Conservation (phyloP, 257 asterid species). For the Ilex asprella region DNA sequence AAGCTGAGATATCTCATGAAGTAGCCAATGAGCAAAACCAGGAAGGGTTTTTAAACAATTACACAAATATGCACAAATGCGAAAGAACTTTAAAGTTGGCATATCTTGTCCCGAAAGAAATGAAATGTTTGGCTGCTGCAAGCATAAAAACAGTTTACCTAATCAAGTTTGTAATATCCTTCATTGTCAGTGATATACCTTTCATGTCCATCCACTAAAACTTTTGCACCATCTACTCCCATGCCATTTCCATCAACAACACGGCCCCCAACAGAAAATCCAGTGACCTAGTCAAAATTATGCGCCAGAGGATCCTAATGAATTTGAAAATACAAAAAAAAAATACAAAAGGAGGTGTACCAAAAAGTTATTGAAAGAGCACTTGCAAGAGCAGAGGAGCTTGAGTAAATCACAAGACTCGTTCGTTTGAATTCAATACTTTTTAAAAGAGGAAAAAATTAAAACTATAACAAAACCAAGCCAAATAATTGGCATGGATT, state of each 20-base stretch:
- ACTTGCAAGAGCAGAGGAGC: slow-evolving; percentile 8
- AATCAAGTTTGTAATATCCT: slow-evolving; percentile 94
- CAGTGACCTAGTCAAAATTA: slow-evolving; percentile 70
- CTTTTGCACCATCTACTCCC: slow-evolving; percentile 67
- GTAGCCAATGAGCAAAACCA: too few relatives aligned
- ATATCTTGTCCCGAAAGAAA: neutral
- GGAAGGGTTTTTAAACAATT: too few relatives aligned
- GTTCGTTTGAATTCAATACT: neutral
- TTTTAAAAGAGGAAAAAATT: slow-evolving; percentile 2
- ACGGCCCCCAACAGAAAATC: slow-evolving; percentile 98
- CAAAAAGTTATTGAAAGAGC: neutral
- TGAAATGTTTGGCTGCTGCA: neutral
- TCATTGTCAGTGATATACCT: slow-evolving; percentile 74
- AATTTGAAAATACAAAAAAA: neutral
- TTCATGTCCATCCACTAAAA: slow-evolving; percentile 77
- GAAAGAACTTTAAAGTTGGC: neutral
- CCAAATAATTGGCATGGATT: too few relatives aligned
- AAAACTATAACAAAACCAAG: too few relatives aligned
- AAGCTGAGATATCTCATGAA: too few relatives aligned
- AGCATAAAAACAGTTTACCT: slow-evolving; percentile 41
- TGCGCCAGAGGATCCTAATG: slow-evolving; percentile 1
- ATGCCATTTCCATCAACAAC: slow-evolving; percentile 77
- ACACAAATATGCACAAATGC: neutral
- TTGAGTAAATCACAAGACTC: slow-evolving; percentile 2
- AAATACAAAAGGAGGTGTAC: neutral